These are phyloP conservation scores for Peniophora sp. DNA, from an alignment of 1,284 basidiomycete genomes.

Conservation along the genomic window DNA sequence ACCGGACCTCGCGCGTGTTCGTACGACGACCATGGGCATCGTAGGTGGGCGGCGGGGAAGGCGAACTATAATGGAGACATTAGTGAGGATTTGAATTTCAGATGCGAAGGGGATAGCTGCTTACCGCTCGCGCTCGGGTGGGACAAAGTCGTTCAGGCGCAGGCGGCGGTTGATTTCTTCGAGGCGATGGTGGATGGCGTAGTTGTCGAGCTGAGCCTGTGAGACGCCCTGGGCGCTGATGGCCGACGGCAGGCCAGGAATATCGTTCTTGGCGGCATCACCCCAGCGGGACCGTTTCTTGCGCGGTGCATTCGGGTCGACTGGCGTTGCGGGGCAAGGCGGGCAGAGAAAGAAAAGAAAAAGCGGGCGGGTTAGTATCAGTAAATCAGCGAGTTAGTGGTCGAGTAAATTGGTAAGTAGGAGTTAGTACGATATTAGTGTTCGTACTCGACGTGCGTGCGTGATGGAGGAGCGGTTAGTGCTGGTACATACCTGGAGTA, in stretches of 20 bases:
- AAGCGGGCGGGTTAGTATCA: slow-evolving; percentile 48
- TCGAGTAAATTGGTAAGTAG: slow-evolving; percentile 7
- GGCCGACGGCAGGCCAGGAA: slow-evolving; percentile 86
- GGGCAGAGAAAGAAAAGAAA: slow-evolving; percentile 18
- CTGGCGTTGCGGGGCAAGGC: slow-evolving; percentile 27
- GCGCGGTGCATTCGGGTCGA: slow-evolving; percentile 75
- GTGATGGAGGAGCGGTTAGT: slow-evolving; percentile 1
- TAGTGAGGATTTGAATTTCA: slow-evolving; percentile 6
- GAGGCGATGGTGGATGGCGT: slow-evolving; percentile 88
- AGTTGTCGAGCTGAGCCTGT: slow-evolving; percentile 89
- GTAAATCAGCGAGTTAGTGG: slow-evolving; percentile 25
- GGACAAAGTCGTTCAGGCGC: slow-evolving; percentile 89
- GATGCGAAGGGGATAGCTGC: slow-evolving; percentile 11
- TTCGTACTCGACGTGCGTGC: slow-evolving; percentile 1
- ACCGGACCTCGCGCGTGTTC: slow-evolving; percentile 97
- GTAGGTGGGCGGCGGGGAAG: slow-evolving; percentile 96
- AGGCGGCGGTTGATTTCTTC: slow-evolving; percentile 98
- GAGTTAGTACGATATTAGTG: slow-evolving; percentile 5
- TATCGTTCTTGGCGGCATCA: slow-evolving; percentile 73
- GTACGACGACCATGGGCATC: slow-evolving; percentile 95
- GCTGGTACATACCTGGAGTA: slow-evolving; percentile 24
- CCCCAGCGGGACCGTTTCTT: slow-evolving; percentile 96
- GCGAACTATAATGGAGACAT: slow-evolving; percentile 53
- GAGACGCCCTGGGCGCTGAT: slow-evolving; percentile 89
- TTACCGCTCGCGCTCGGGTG: slow-evolving; percentile 89